Percentiles rank a stretch among this genome's conserved stretches.
Evolutionary conservation across 1,284 basidiomycete species (phyloP).

Genomic region (Schizopora paradoxa): DNA sequence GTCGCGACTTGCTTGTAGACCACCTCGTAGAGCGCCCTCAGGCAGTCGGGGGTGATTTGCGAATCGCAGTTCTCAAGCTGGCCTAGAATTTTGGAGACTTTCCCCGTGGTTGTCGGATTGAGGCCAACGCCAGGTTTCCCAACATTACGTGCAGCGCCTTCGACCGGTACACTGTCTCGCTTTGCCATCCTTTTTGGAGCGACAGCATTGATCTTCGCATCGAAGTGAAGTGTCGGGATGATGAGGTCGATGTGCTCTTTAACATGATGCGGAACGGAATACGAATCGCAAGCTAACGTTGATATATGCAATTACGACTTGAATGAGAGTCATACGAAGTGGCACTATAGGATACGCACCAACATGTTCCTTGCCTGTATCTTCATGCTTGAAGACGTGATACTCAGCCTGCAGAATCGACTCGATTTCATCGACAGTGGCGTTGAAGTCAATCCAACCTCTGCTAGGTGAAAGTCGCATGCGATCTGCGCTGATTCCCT

Average conservation of each 20-base stretch:
- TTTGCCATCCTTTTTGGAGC: neutral
- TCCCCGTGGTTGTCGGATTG: slow-evolving; percentile 9
- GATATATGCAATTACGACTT: slow-evolving; percentile 18
- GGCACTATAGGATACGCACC: slow-evolving; percentile 22
- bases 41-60: slow-evolving; percentile 21
- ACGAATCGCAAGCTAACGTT: slow-evolving; percentile 35
- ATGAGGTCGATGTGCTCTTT: slow-evolving; percentile 42
- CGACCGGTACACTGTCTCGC: neutral
- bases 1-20: slow-evolving; percentile 11
- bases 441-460: slow-evolving; percentile 40
- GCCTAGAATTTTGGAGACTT: neutral
- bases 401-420: slow-evolving; percentile 40
- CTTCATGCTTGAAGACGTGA: slow-evolving; percentile 36
- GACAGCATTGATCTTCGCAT: slow-evolving; percentile 30
- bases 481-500: slow-evolving; percentile 30
- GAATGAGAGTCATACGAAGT: neutral
- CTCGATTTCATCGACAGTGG: slow-evolving; percentile 41
- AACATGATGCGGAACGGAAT: slow-evolving; percentile 40
- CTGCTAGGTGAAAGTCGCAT: slow-evolving; percentile 30
- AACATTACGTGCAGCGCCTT: slow-evolving; percentile 2
- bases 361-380: slow-evolving; percentile 31
- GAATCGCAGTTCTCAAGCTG: slow-evolving; percentile 21
- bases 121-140: slow-evolving; percentile 2
- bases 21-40: slow-evolving; percentile 21
- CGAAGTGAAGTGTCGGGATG: slow-evolving; percentile 44